phyloP scores from a whole-genome alignment of 208 protist genomes.

The Leishmania tarentolae region DNA sequence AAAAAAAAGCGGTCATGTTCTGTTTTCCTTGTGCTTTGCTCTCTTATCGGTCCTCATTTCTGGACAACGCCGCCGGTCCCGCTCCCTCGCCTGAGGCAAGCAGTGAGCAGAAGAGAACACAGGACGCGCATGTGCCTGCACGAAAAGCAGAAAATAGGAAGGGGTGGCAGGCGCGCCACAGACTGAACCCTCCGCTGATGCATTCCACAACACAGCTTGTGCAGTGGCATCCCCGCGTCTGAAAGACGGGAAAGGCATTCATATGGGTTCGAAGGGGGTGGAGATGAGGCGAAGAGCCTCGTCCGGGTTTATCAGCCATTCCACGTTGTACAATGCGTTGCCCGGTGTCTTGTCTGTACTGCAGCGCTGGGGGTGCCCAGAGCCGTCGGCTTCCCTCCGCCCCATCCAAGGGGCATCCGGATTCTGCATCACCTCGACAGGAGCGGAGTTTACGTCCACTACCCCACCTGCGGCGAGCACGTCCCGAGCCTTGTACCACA shows the following conservation, averaged over 20 bases:
- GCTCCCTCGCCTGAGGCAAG: no score
- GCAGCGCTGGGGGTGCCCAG: background rate
- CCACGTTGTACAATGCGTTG: conserved; percentile 52
- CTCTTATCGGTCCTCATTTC: no score
- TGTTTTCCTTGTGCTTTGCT: background rate
- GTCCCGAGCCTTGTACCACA: conserved; percentile 77
- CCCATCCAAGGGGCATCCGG: background rate
- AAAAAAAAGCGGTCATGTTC: background rate
- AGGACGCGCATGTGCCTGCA: no score
- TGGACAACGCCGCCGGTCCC: background rate
- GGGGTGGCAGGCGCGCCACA: background rate
- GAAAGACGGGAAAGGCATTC: background rate
- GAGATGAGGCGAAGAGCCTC: conserved; percentile 41
- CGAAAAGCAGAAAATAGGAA: background rate
- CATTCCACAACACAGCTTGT: no score
- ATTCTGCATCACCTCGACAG: conserved; percentile 42
- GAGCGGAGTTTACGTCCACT: conserved; percentile 79
- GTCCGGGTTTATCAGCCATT: conserved; percentile 46
- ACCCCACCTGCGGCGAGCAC: conserved; percentile 58
- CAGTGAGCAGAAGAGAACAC: background rate
- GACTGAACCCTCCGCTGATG: background rate
- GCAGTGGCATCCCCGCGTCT: background rate
- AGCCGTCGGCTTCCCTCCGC: background rate
- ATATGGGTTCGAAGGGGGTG: background rate
- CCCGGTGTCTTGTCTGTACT: background rate